Base-by-base conservation (phyloP, 169 alveolate genomes). In the Amoebophrya sp. region DNA sequence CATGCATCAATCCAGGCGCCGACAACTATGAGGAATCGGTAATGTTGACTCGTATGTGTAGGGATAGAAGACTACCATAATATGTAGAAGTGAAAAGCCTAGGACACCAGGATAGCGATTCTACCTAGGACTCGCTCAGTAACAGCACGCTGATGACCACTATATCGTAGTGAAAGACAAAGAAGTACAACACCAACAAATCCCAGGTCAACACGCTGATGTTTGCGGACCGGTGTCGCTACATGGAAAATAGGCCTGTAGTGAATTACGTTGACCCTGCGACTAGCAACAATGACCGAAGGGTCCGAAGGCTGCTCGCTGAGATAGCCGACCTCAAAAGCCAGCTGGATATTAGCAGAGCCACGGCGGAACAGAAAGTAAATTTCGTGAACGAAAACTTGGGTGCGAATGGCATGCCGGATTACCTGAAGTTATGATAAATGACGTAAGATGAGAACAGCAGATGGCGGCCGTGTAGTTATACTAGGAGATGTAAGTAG, bases 171-270 rank as follows among this genome's bases (percentile, higher is more conserved):
- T n/a, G n/a, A n/a, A n/a, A n/a, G n/a, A n/a, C n/a, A n/a, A n/a
- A n/a, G 65, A 6, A 47, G 18, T 47, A 47, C 65, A 47, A 47
- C 18, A 47, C 6, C 18, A n/a, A 47, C 65, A 47, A 47, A 12
- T 12, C 18, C 18, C 65, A 47, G 65, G 65, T 90, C 29, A 90
- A 90, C 38, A 23, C 92, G 23, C 89, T 90, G 89, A 40, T 24
- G 41, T 90, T 90, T 39, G 92, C 92, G 14, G 89, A 90, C 83
- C 41, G 92, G n/a, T 90, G 92, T 78, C 41, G 53, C 41, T 41
- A 55, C 38, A 41, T 90, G 34, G 2, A 29, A 26, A 90, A 90
- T 89, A 53, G 89, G 89, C 92, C 92, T 53, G 40, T 41, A 23
- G 89, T 90, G 33, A 77, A 77, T 40, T 54, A 55, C 29, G 34